Conservation (phyloP, 257 asterid genomes). For the Datura wrightii region DNA sequence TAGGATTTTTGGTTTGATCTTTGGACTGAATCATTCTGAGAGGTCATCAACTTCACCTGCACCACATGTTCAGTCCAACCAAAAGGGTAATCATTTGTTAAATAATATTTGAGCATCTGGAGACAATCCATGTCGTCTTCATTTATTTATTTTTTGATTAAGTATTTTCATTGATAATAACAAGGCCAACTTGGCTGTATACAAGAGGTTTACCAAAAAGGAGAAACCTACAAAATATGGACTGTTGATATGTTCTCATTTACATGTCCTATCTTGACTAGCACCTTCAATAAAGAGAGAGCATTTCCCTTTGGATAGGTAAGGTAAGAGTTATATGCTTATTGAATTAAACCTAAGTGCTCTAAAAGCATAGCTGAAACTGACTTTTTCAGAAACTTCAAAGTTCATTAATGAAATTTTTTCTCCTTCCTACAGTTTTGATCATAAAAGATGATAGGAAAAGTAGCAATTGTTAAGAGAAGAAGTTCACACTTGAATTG, state of each 20-base stretch:
- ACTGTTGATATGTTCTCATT: background rate
- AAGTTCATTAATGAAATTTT: background rate
- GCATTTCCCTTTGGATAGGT: background rate
- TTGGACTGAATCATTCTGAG: background rate
- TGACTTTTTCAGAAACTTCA: background rate
- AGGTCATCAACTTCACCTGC: background rate
- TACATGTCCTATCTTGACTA: constrained; percentile 1
- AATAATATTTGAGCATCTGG: background rate
- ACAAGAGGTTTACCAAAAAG: too few relatives aligned
- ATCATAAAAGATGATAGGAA: background rate
- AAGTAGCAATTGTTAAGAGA: background rate
- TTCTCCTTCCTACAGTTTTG: constrained; percentile 11
- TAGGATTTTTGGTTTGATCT: background rate
- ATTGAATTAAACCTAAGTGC: background rate
- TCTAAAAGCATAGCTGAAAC: background rate
- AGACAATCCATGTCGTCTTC: background rate
- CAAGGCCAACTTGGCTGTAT: too few relatives aligned
- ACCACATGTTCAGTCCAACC: constrained; percentile 2
- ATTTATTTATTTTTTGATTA: too few relatives aligned
- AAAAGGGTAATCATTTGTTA: background rate
- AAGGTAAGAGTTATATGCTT: background rate
- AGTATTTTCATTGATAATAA: too few relatives aligned
- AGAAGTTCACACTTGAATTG: background rate
- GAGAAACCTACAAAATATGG: background rate
- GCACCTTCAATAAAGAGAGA: background rate